phyloP scores from a whole-genome alignment of 495 filamentous ascomycete species.

The Delitschia confertaspora region DNA sequence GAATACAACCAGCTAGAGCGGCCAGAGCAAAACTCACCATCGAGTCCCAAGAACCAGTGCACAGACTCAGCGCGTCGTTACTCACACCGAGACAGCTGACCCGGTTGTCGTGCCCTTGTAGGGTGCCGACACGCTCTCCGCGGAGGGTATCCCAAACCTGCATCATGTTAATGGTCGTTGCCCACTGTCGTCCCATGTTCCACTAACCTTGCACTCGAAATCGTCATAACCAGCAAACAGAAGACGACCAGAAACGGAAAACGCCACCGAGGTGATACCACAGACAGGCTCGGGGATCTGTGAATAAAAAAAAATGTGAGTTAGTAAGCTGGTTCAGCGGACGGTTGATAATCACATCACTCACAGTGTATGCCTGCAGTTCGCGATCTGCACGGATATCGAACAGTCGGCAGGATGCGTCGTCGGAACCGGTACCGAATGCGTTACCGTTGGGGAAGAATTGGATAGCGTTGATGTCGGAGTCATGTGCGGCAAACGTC shows the following conservation, averaged over 20 bases:
- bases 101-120: constrained; percentile 96
- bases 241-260: constrained; percentile 91
- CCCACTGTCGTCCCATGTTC: no score
- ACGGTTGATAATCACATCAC: constrained; percentile 25
- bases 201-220: constrained; percentile 95
- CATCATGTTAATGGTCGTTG: constrained; percentile 1
- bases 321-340: constrained; percentile 9
- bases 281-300: constrained; percentile 96
- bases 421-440: constrained; percentile 96
- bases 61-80: constrained; percentile 97
- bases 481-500: constrained; percentile 96
- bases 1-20: constrained; percentile 14
- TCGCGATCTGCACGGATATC: constrained; percentile 96
- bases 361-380: constrained; percentile 90
- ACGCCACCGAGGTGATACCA: constrained; percentile 96
- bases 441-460: constrained; percentile 99
- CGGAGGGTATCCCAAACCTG: constrained; percentile 97
- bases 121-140: constrained; percentile 90
- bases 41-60: constrained; percentile 99
- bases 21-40: constrained; percentile 57
- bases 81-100: constrained; percentile 97
- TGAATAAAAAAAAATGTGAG: constrained; percentile 10
- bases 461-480: constrained; percentile 98
- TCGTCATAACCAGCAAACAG: constrained; percentile 98
- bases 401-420: constrained; percentile 94